A percentile compares a stretch with the other conserved stretches of the same genome.
These are phyloP conservation scores for Fusarium sp. DNA, from an alignment of 2,329 filamentous ascomycete species.

Conservation along the genomic window DNA sequence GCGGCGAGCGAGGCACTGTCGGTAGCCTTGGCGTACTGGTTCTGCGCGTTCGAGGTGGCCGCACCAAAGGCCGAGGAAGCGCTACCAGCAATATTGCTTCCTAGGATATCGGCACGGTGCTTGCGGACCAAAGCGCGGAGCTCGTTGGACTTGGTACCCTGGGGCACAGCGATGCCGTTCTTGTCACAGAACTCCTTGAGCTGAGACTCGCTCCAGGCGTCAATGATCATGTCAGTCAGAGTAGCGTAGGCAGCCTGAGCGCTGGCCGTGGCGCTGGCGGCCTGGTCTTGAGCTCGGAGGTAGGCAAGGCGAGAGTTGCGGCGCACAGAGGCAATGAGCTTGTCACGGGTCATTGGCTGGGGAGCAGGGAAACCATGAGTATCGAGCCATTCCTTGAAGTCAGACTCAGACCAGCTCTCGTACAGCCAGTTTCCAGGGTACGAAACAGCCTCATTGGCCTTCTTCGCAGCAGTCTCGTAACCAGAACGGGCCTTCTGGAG, in stretches of 20 bases:
- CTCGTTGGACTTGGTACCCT: constrained; percentile 91
- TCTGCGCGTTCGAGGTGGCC: constrained; percentile 79
- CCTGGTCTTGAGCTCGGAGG: constrained; percentile 72
- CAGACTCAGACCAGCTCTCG: constrained; percentile 89
- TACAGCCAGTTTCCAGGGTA: constrained; percentile 98
- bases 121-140: constrained; percentile 90
- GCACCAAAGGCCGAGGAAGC: constrained; percentile 74
- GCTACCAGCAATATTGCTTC: constrained; percentile 70
- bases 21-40: constrained; percentile 81
- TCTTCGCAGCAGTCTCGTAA: constrained; percentile 83
- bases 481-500: constrained; percentile 82
- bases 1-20: constrained; percentile 71
- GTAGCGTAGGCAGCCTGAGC: constrained; percentile 78
- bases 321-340: constrained; percentile 87
- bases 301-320: constrained; percentile 88
- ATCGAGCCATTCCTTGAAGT: constrained; percentile 94
- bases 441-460: constrained; percentile 77
- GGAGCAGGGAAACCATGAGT: constrained; percentile 86
- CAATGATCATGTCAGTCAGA: constrained; percentile 85
- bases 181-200: constrained; percentile 95
- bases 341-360: constrained; percentile 86
- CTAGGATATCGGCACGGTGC: constrained; percentile 78
- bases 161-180: constrained; percentile 86
- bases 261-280: constrained; percentile 70
- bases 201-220: constrained; percentile 88